phyloP scores from a whole-genome alignment of 768 basidiomycete genomes.

The Boletellus emodensis region DNA sequence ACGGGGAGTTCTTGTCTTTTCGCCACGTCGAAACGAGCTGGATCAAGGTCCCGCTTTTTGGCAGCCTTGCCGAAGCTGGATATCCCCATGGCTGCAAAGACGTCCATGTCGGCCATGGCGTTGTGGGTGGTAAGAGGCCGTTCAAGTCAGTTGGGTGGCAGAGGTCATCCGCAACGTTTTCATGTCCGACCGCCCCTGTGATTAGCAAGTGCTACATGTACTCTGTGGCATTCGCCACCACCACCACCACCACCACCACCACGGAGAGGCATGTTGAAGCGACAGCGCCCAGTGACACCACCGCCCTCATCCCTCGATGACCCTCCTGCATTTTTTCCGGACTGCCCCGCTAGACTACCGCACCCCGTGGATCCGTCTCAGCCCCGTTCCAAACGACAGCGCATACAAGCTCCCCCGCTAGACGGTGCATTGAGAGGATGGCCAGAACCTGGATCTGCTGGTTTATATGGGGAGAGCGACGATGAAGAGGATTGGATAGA shows the following conservation, averaged over 20 bases:
- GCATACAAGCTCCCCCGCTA: slow-evolving; percentile 47
- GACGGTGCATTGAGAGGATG: slow-evolving; percentile 53
- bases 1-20: slow-evolving; percentile 48
- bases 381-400: slow-evolving; percentile 49
- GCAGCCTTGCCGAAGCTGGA: slow-evolving; percentile 75
- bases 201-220: background rate
- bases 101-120: slow-evolving; percentile 58
- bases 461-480: slow-evolving; percentile 20
- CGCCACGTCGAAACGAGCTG: slow-evolving; percentile 74
- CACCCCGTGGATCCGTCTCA: slow-evolving; percentile 9
- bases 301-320: slow-evolving; percentile 32
- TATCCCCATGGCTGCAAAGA: slow-evolving; percentile 82
- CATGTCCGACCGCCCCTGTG: slow-evolving; percentile 19
- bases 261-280: slow-evolving; percentile 51
- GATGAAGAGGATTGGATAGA: slow-evolving; percentile 33
- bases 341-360: slow-evolving; percentile 9
- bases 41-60: slow-evolving; percentile 65
- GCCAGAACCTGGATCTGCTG: slow-evolving; percentile 17
- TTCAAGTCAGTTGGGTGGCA: slow-evolving; percentile 11
- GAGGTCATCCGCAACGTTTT: slow-evolving; percentile 12
- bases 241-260: slow-evolving; percentile 6
- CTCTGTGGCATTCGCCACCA: background rate
- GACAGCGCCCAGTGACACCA: slow-evolving; percentile 47
- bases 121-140: slow-evolving; percentile 2
- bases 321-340: slow-evolving; percentile 20